Evolutionary conservation across 2,329 filamentous ascomycete genomes (phyloP).

Genomic region (Penicillium olsonii): DNA sequence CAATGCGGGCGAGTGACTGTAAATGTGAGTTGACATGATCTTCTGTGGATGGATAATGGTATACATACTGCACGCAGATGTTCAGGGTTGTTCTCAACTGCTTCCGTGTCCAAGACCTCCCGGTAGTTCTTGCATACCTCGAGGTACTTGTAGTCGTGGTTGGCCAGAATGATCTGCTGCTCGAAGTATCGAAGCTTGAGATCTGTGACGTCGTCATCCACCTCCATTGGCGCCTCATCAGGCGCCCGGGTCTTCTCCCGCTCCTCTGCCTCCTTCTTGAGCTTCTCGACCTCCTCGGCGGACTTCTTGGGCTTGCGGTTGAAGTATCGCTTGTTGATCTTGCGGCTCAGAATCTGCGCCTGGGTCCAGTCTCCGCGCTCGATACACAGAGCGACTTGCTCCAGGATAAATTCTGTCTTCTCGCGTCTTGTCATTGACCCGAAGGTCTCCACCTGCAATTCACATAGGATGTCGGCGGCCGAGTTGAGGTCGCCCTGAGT

Average conservation of each 20-base stretch:
- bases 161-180: conserved; percentile 92
- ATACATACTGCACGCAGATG: conserved; percentile 80
- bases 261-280: conserved; percentile 80
- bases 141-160: conserved; percentile 96
- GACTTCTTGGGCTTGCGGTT: conserved; percentile 88
- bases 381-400: conserved; percentile 93
- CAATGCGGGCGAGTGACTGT: conserved; percentile 86
- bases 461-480: conserved; percentile 90
- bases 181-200: conserved; percentile 95
- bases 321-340: conserved; percentile 95
- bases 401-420: conserved; percentile 98
- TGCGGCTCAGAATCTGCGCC: conserved; percentile 87
- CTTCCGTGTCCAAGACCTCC: conserved; percentile 93
- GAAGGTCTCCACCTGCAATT: conserved; percentile 98
- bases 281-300: conserved; percentile 84
- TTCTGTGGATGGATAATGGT: not conserved
- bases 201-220: conserved; percentile 89
- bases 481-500: conserved; percentile 87
- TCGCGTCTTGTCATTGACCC: conserved; percentile 96
- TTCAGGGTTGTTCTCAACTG: conserved; percentile 83
- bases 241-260: conserved; percentile 73
- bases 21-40: conserved; percentile 3
- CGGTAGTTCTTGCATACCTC: conserved; percentile 98
- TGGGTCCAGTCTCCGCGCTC: conserved; percentile 96
- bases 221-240: conserved; percentile 73